A percentile compares a stretch with the other conserved stretches of the same genome.
phyloP scores from a whole-genome alignment of 2,329 filamentous ascomycete genomes.

The Paraphaeosphaeria minitans region DNA sequence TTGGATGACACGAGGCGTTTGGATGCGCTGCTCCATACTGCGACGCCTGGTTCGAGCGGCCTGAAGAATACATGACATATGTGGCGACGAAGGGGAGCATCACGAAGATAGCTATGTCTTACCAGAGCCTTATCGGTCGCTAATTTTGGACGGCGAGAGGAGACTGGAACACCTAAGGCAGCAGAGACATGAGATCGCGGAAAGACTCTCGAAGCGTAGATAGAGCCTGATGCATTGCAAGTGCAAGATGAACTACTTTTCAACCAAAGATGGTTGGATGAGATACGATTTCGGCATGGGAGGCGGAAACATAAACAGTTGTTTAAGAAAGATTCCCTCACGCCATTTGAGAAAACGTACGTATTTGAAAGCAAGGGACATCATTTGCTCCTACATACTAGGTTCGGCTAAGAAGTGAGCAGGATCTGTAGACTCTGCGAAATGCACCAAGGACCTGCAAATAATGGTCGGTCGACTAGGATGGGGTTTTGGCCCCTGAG shows the following conservation, averaged over 20 bases:
- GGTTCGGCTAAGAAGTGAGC: too few species aligned
- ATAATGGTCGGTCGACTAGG: too few species aligned
- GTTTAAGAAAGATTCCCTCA: too few species aligned
- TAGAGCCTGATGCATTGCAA: conserved; percentile 9
- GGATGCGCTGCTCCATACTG: conserved; percentile 5
- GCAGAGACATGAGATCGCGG: not conserved
- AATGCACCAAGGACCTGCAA: too few species aligned
- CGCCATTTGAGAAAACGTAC: too few species aligned
- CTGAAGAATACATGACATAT: conserved; percentile 7
- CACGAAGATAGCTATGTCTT: not conserved
- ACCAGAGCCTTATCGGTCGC: not conserved
- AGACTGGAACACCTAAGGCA: not conserved
- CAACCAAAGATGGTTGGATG: conserved; percentile 2
- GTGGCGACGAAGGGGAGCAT: not conserved
- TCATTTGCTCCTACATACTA: too few species aligned
- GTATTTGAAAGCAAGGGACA: too few species aligned
- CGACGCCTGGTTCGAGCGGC: conserved; percentile 8
- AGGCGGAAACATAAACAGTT: too few species aligned
- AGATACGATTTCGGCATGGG: too few species aligned
- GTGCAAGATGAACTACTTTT: conserved; percentile 1
- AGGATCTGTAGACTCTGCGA: too few species aligned
- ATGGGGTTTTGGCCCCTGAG: too few species aligned
- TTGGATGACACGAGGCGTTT: conserved; percentile 8
- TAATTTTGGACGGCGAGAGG: not conserved
- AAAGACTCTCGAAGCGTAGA: not conserved